Conservation (phyloP, 1,139 yeast species). For the Suhomyces wounanorum region DNA sequence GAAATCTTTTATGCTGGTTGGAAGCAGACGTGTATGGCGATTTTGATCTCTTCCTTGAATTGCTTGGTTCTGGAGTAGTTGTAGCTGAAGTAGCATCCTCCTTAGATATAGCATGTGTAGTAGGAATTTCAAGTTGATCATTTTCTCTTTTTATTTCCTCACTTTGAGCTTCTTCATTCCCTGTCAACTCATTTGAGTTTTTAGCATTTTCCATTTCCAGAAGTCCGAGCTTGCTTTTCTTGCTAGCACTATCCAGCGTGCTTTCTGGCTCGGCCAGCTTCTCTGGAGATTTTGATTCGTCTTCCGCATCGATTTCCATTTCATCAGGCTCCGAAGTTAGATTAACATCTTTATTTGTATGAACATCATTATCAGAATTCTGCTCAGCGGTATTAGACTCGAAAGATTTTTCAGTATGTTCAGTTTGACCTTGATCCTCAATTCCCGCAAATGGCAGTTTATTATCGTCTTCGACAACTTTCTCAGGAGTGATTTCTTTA, state of each 20-base stretch:
- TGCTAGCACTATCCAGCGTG: background rate
- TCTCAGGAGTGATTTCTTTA: too few species aligned
- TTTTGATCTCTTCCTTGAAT: slow-evolving; percentile 23
- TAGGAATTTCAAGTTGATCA: background rate
- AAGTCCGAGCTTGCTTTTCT: background rate
- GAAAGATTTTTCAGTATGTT: too few species aligned
- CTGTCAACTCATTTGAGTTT: background rate
- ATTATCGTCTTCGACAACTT: too few species aligned
- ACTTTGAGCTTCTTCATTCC: background rate
- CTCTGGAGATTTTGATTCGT: background rate
- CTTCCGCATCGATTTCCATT: background rate
- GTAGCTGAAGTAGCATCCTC: background rate
- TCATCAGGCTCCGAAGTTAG: background rate
- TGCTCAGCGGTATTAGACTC: background rate
- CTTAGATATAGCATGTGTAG: background rate
- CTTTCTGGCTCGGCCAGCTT: background rate
- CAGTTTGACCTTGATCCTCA: too few species aligned
- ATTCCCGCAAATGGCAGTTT: too few species aligned
- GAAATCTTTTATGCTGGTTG: slow-evolving; percentile 50
- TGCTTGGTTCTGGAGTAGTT: slow-evolving; percentile 7
- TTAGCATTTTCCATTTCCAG: background rate
- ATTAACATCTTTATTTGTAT: background rate
- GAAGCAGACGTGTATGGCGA: slow-evolving; percentile 32
- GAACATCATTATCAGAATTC: background rate
- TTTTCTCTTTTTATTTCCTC: background rate